These are phyloP conservation scores for Sarcomyxa edulis DNA, from an alignment of 768 basidiomycete genomes.

Conservation along the genomic window DNA sequence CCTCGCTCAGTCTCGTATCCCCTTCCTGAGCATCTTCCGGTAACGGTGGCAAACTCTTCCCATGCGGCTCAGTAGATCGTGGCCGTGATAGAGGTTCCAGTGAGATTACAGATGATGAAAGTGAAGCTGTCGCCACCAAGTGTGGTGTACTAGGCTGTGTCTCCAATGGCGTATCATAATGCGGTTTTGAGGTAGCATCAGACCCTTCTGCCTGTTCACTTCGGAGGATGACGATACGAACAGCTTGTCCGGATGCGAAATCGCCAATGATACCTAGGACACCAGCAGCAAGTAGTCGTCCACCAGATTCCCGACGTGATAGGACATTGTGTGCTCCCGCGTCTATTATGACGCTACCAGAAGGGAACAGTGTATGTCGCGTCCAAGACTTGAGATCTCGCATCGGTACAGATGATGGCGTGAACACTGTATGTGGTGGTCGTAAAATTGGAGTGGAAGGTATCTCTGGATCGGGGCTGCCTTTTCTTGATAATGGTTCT, in stretches of 20 bases:
- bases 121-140: slow-evolving; percentile 32
- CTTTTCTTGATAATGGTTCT: slow-evolving; percentile 19
- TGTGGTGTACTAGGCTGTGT: slow-evolving; percentile 57
- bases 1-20: slow-evolving; percentile 41
- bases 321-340: slow-evolving; percentile 85
- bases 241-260: slow-evolving; percentile 94
- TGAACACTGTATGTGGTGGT: slow-evolving; percentile 88
- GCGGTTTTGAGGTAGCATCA: slow-evolving; percentile 19
- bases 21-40: slow-evolving; percentile 6
- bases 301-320: slow-evolving; percentile 81
- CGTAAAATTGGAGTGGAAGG: slow-evolving; percentile 26
- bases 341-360: slow-evolving; percentile 87
- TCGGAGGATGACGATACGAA: slow-evolving; percentile 65
- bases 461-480: slow-evolving; percentile 11
- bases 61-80: slow-evolving; percentile 28
- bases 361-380: slow-evolving; percentile 86
- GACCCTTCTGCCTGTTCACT: slow-evolving; percentile 20
- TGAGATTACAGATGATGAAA: slow-evolving; percentile 40
- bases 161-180: slow-evolving; percentile 33
- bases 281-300: slow-evolving; percentile 87
- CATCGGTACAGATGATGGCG: slow-evolving; percentile 63
- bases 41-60: slow-evolving; percentile 17
- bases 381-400: slow-evolving; percentile 95
- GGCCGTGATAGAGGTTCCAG: slow-evolving; percentile 38
- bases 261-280: slow-evolving; percentile 82